These are phyloP conservation scores for Rhizopogon salebrosus DNA, from an alignment of 768 basidiomycete species.

Conservation along the genomic window DNA sequence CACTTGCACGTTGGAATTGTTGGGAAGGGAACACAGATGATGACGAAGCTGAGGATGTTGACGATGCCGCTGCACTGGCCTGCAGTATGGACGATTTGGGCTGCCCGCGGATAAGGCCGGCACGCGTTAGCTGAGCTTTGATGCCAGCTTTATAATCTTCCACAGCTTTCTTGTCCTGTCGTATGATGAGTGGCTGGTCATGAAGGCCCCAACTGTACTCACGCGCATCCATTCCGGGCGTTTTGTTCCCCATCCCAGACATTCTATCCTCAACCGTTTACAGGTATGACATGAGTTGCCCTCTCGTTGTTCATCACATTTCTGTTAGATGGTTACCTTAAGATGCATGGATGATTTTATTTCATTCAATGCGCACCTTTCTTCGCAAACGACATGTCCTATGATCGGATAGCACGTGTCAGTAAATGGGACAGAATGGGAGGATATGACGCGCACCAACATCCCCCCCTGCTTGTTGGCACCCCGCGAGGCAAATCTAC, in stretches of 20 bases:
- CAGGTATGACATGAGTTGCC: slow-evolving; percentile 80
- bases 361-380: slow-evolving; percentile 49
- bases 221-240: slow-evolving; percentile 91
- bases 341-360: background rate
- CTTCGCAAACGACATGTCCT: slow-evolving; percentile 84
- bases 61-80: slow-evolving; percentile 18
- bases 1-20: slow-evolving; percentile 20
- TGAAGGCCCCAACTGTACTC: slow-evolving; percentile 19
- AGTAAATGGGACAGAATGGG: background rate
- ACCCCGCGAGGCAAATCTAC: slow-evolving; percentile 48
- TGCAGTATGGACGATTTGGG: slow-evolving; percentile 56
- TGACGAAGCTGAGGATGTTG: slow-evolving; percentile 16
- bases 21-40: slow-evolving; percentile 30
- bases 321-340: slow-evolving; percentile 36
- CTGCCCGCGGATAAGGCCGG: slow-evolving; percentile 79
- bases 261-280: slow-evolving; percentile 72
- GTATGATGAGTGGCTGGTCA: slow-evolving; percentile 12
- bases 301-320: slow-evolving; percentile 85
- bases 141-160: slow-evolving; percentile 81
- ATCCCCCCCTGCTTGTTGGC: slow-evolving; percentile 66
- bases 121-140: slow-evolving; percentile 72
- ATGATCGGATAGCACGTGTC: slow-evolving; percentile 4
- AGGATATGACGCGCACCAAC: slow-evolving; percentile 53
- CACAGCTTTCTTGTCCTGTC: slow-evolving; percentile 76
- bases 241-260: slow-evolving; percentile 80